Evolutionary conservation across 495 filamentous ascomycete species (phyloP).

Genomic region (Coniosporium apollinis): DNA sequence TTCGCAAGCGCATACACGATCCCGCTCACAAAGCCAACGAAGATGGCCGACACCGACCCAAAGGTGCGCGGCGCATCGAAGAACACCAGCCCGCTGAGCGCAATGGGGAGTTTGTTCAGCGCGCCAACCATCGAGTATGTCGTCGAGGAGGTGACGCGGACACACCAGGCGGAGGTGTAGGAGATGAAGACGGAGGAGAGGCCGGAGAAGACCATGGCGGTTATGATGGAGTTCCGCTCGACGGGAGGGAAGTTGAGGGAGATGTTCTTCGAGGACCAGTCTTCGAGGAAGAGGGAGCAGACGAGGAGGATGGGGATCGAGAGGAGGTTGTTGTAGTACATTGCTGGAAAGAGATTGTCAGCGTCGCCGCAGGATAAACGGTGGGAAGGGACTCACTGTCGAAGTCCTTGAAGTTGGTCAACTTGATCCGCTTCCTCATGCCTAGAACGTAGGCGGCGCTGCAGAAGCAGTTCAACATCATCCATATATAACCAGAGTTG

Average conservation of each 20-base stretch:
- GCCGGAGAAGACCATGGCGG: slow-evolving; percentile 89
- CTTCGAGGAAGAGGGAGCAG: slow-evolving; percentile 68
- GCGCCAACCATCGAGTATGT: slow-evolving; percentile 98
- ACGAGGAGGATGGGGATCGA: slow-evolving; percentile 84
- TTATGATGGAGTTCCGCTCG: slow-evolving; percentile 49
- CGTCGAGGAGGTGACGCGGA: slow-evolving; percentile 87
- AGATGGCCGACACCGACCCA: slow-evolving; percentile 74
- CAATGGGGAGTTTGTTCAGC: slow-evolving; percentile 94
- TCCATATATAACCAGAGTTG: slow-evolving; percentile 95
- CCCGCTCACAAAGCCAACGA: slow-evolving; percentile 77
- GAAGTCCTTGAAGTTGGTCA: slow-evolving; percentile 99
- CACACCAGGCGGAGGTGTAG: slow-evolving; percentile 96
- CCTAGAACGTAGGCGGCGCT: slow-evolving; percentile 76
- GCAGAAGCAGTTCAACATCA: slow-evolving; percentile 94
- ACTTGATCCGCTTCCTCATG: slow-evolving; percentile 97
- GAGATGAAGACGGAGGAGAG: slow-evolving; percentile 94
- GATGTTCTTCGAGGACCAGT: slow-evolving; percentile 83
- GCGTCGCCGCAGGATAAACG: background rate
- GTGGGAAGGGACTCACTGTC: slow-evolving; percentile 57
- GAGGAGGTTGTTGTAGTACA: slow-evolving; percentile 99
- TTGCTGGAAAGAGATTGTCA: slow-evolving; percentile 43
- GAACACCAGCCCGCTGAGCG: slow-evolving; percentile 78
- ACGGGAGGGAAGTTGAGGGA: slow-evolving; percentile 70
- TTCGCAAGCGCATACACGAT: slow-evolving; percentile 88
- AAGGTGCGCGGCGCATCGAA: slow-evolving; percentile 92